Percentiles rank a stretch among this genome's conserved stretches.
phyloP scores from a whole-genome alignment of 148 eudicot species.

The Chenopodium formosanum region DNA sequence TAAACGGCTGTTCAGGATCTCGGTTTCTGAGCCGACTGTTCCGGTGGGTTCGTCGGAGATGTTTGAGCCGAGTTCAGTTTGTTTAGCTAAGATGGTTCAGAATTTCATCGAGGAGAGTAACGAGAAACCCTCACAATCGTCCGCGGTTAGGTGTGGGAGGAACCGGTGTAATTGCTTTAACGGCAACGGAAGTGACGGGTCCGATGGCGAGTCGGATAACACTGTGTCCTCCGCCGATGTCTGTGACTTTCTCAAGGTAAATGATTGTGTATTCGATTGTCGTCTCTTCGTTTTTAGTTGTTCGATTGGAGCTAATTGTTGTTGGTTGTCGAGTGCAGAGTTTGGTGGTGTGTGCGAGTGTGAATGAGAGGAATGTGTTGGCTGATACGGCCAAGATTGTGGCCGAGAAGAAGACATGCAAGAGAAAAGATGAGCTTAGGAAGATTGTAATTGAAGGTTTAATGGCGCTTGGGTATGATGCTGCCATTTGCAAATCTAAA shows the following conservation, averaged over 20 bases:
- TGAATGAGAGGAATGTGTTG: conserved; percentile 64
- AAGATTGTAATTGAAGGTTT: conserved; percentile 66
- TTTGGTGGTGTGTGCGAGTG: conserved; percentile 59
- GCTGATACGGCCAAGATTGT: conserved; percentile 74
- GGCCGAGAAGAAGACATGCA: conserved; percentile 54
- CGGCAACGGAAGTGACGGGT: conserved; percentile 50
- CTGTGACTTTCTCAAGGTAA: conserved; percentile 66
- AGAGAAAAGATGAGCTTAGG: conserved; percentile 55
- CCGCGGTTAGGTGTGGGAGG: conserved; percentile 38
- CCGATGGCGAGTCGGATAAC: conserved; percentile 49
- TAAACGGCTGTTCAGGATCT: conserved; percentile 56
- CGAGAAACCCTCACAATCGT: conserved; percentile 42
- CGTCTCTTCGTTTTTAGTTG: too few relatives aligned
- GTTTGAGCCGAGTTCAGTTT: conserved; percentile 83
- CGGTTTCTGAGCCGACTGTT: conserved; percentile 31
- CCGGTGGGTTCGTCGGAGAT: conserved; percentile 29
- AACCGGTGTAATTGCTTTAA: conserved; percentile 71
- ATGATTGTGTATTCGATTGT: too few relatives aligned
- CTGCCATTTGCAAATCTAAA: conserved; percentile 75
- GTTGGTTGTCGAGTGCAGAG: conserved; percentile 35
- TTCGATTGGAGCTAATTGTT: too few relatives aligned
- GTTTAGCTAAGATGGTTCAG: conserved; percentile 86
- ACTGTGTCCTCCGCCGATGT: conserved; percentile 38
- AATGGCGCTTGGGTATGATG: conserved; percentile 53
- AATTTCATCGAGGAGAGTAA: conserved; percentile 74